Evolutionary conservation across 805 yeast genomes (phyloP), one percentile per base, ranked within the genome.

Genomic region (Alloascoidea hylecoeti): DNA sequence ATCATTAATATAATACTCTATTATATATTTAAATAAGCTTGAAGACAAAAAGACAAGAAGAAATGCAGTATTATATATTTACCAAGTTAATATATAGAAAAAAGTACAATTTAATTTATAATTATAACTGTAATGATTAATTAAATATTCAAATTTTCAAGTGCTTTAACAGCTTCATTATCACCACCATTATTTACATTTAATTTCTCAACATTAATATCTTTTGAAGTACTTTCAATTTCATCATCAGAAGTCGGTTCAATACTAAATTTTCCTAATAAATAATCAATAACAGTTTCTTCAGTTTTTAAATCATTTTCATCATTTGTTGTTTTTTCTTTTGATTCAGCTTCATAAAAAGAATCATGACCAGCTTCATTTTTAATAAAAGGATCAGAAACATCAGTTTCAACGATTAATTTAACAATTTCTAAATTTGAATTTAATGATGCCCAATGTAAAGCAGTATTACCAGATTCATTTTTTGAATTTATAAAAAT

Each of bases 401-500:
- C 68, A 47, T 72, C 81, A 41, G 72, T 67, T 15, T 81, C 89
- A 55, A 89, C 77, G 34, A 92, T 61, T 9, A 72, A 49, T 53
- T 79, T 59, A 15, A 84, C 89, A 5, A 78, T 62, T 2, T 70
- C 76, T 41, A 84, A 56, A 49, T 86, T 86, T 1, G 96, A 97
- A 49, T 83, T 86, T 46, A 75, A 70, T 0, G 94, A 70, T 0
- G 97, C 96, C 99, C 99, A 92, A 55, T 92, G 97, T 45, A 92
- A 64, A 1, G 97, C 81, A 0, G 98, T 88, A 55, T 92, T 92
- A 2, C 97, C 98, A 15, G 80, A 73, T 37, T 73, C 80, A 53
- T 92, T 92, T 39, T 63, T 66, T 15, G 57, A 50, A 42, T 72
- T 68, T 15, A 75, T 66, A 33, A 70, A 56, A 13, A 47, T 44